phyloP scores from a whole-genome alignment of 768 basidiomycete genomes.

The Kwoniella europaea region DNA sequence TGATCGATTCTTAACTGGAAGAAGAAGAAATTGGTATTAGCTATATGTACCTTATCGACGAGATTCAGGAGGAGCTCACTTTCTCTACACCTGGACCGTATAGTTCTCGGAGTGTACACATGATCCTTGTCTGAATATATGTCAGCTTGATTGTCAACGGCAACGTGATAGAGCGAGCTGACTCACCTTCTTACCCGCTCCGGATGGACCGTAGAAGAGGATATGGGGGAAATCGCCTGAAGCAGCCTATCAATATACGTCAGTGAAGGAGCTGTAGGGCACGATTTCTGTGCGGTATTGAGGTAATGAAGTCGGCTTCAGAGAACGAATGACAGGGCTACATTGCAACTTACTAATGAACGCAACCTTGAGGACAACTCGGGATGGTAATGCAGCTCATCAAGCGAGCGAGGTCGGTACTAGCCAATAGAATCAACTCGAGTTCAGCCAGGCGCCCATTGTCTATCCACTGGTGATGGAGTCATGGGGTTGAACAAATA shows the following conservation, averaged over 20 bases:
- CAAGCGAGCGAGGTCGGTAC: constrained; percentile 84
- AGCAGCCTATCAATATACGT: constrained; percentile 65
- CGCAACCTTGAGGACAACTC: constrained; percentile 77
- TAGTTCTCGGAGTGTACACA: constrained; percentile 81
- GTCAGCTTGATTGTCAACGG: too few relatives aligned
- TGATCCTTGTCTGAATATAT: constrained; percentile 71
- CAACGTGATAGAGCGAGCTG: too few relatives aligned
- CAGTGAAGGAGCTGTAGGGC: too few relatives aligned
- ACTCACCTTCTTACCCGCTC: constrained; percentile 84
- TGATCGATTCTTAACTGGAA: constrained; percentile 94
- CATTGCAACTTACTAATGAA: constrained; percentile 66
- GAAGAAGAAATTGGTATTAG: neutral
- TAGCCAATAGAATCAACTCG: too few relatives aligned
- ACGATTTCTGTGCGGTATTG: too few relatives aligned
- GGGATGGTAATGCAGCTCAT: constrained; percentile 85
- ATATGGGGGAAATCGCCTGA: constrained; percentile 97
- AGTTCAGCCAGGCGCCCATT: neutral
- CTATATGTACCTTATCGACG: neutral
- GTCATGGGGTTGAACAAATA: neutral
- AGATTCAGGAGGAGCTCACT: constrained; percentile 61
- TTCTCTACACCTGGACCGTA: constrained; percentile 94
- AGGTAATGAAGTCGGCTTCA: neutral
- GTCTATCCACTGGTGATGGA: too few relatives aligned
- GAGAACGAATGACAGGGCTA: neutral
- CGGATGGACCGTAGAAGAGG: constrained; percentile 95